Evolutionary conservation across 306 rosid species (phyloP).

Genomic region (Clitoria ternatea): DNA sequence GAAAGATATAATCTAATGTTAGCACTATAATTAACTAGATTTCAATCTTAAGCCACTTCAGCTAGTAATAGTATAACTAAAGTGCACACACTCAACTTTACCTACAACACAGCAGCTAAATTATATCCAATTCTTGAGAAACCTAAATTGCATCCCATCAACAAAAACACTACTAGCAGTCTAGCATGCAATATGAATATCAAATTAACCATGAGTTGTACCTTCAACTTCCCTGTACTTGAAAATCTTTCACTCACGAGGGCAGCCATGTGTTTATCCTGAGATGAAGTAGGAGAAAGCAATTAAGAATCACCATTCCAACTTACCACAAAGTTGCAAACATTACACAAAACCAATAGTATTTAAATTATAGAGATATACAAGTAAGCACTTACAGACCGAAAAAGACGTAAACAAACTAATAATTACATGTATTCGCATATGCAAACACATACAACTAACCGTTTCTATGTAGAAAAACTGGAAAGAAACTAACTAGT

Average conservation of each 20-base stretch:
- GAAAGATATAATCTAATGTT: background rate
- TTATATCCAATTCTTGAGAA: background rate
- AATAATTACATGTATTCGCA: background rate
- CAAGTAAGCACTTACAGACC: background rate
- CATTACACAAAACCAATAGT: background rate
- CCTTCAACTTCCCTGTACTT: slow-evolving; percentile 62
- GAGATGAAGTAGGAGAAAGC: background rate
- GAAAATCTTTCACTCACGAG: slow-evolving; percentile 75
- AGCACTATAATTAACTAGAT: background rate
- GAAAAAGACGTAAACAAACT: background rate
- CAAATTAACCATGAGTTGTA: slow-evolving; percentile 23
- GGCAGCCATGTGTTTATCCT: slow-evolving; percentile 89
- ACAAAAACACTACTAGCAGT: background rate
- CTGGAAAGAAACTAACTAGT: slow-evolving; percentile 4
- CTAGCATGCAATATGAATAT: slow-evolving; percentile 2
- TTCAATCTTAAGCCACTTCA: slow-evolving; percentile 6
- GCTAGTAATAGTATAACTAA: background rate
- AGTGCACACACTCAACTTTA: background rate
- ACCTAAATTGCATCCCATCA: background rate
- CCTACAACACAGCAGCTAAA: background rate
- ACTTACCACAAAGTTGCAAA: background rate
- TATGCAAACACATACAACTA: background rate
- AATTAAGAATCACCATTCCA: background rate
- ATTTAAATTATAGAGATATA: background rate
- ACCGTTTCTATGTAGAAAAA: background rate